Base-by-base conservation (phyloP, 352 stramenopile genomes). In the Phytophthora pluvialis region DNA sequence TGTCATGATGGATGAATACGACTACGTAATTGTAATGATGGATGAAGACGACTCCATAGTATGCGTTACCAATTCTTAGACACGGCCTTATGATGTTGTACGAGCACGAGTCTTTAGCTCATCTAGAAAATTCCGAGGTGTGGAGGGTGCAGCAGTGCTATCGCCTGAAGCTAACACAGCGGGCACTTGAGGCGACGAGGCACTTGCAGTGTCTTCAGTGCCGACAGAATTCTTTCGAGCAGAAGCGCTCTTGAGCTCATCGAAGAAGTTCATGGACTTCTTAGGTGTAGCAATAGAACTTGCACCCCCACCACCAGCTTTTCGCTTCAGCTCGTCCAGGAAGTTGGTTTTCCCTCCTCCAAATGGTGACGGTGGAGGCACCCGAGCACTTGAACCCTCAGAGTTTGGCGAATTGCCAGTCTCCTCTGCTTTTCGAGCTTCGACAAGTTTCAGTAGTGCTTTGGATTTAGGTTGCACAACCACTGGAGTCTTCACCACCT, bases 271-370 rank as follows among this genome's bases (percentile, higher is more conserved):
- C 21, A 60, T 54, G 0, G 64, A 36, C 8, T 46, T 63, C 8
- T 33, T 43, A 10, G 43, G 4, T 33, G 28, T 8, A 31, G 4
- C 4, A 28, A 42, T 35, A 16, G 16, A 40, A 25, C 21, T 49
- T 46, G 40, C 25, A 18, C 39, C 16, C 2, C 18, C 38, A 29
- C 26, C 55, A 60, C 12, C 47, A 64, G 8, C 5, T 64, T 70
- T 70, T 35, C 49, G 62, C 59, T 85, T 88, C 38, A 86, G 70
- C 32, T 88, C 80, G 5, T 85, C 80, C 51, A 89, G 66, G 40
- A 86, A 80, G 46, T 77, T 70, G 12, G 47, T 11, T 6, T 57
- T 54, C 9, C 67, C 61, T 48, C 55, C 60, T 5, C 58, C 39
- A 25, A 64, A 60, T 11, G 64, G 65, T n/a, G 58, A 70, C 39